Evolutionary conservation across 2,329 filamentous ascomycete species (phyloP), one percentile per base, ranked within the genome.

Genomic region (Fusarium liriodendri): DNA sequence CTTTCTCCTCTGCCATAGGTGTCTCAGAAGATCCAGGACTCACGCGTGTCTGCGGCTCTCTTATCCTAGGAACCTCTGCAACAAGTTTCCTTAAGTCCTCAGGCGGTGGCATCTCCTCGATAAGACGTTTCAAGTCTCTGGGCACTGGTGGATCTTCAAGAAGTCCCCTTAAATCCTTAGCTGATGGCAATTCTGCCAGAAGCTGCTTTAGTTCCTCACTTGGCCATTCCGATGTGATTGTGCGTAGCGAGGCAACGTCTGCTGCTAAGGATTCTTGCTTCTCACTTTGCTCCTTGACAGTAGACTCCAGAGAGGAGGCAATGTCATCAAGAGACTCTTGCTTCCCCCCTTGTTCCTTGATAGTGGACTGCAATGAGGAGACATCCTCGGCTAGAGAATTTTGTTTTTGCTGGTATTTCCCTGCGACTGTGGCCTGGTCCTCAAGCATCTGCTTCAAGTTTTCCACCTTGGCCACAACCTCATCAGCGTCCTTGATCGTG

Each of bases 321-420:
- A 58, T 5, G 14, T 20, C 45, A n/a, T 62, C 64, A 4, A 66
- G 20, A 20, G 37, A 27, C 27, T 52, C 55, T 47, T 74, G 47
- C 10, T 63, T 64, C 59, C 52, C 35, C 29, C 37, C 32, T 4
- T 66, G 73, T 32, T 32, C 45, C 16, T 66, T 57, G 35, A 33
- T 32, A 25, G 54, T 29, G 22, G 58, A 62, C 33, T 61, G 50
- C 5, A 75, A 62, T 11, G 38, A 57, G 9, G 59, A 42, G 10
- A 72, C 11, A 18, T 42, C 35, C 14, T 55, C 42, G 29, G 33
- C 25, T 18, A 72, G 25, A 10, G 65, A 65, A 11, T 47, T 62
- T 27, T 72, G 65, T 33, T 60, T 75, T n/a, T 35, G 55, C 16
- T 35, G 22, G 6, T 73, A 67, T 14, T 68, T 52, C 40, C 64